Conservation (phyloP, 352 stramenopile genomes). For the Pythium scleroteichum region DNA sequence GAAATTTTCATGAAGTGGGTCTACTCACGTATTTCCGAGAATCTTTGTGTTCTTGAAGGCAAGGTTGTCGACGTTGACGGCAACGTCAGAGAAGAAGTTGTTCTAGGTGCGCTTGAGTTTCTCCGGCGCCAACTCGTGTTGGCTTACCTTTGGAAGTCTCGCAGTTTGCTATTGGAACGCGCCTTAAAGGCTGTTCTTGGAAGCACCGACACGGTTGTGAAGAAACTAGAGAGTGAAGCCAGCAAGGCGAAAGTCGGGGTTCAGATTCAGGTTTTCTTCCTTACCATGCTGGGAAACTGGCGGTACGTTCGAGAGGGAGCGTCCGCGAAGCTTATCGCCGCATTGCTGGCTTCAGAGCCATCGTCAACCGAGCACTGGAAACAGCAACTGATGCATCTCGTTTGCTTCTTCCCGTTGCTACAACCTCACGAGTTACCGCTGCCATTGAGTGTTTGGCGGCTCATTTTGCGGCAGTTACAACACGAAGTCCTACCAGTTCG, state of each 20-base stretch:
- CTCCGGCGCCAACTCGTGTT: slow-evolving; percentile 42
- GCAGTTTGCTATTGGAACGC: slow-evolving; percentile 37
- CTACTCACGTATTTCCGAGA: slow-evolving; percentile 37
- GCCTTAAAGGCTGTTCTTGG: slow-evolving; percentile 47
- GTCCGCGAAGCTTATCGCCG: slow-evolving; percentile 29
- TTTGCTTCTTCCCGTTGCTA: slow-evolving; percentile 63
- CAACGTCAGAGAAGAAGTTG: slow-evolving; percentile 42
- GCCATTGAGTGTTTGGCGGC: slow-evolving; percentile 43
- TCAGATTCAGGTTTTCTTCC: slow-evolving; percentile 55
- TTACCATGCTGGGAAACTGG: slow-evolving; percentile 54
- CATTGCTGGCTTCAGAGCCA: slow-evolving; percentile 44
- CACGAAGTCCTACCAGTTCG: slow-evolving; percentile 71
- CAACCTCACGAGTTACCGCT: slow-evolving; percentile 46
- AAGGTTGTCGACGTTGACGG: slow-evolving; percentile 26
- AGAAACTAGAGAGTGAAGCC: slow-evolving; percentile 51
- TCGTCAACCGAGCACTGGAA: slow-evolving; percentile 62
- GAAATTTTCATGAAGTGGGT: slow-evolving; percentile 62
- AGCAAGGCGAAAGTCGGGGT: slow-evolving; percentile 59
- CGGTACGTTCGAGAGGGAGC: slow-evolving; percentile 38
- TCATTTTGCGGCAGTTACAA: slow-evolving; percentile 50
- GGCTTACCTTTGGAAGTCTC: slow-evolving; percentile 51
- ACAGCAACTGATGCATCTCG: slow-evolving; percentile 75
- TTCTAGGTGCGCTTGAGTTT: slow-evolving; percentile 39
- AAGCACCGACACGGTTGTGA: slow-evolving; percentile 50
- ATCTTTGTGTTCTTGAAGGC: slow-evolving; percentile 52